Conservation (phyloP, 805 yeast species). For the Myxozyma monticola region DNA sequence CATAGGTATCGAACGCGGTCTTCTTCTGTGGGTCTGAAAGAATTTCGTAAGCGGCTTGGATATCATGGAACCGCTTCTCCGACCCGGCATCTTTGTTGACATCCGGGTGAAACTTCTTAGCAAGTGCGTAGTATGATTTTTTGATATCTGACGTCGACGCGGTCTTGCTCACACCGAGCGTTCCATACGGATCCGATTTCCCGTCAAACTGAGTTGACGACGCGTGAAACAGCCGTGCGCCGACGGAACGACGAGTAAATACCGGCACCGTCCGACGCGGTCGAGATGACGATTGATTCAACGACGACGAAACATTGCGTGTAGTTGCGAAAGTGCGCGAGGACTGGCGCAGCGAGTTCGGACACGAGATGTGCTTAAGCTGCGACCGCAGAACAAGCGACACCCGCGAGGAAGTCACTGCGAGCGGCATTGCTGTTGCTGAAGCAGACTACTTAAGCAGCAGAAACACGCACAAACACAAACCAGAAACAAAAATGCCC, state of each 20-base stretch:
- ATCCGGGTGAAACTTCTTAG: slow-evolving; percentile 95
- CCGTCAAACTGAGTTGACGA: slow-evolving; percentile 38
- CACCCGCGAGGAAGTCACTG: slow-evolving; percentile 10
- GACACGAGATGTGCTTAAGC: slow-evolving; percentile 6
- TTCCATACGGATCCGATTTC: slow-evolving; percentile 75
- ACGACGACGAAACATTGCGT: too few relatives aligned
- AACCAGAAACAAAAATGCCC: too few relatives aligned
- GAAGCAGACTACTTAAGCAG: too few relatives aligned
- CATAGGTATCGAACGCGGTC: slow-evolving; percentile 87
- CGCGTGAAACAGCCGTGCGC: slow-evolving; percentile 47
- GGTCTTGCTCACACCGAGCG: slow-evolving; percentile 69
- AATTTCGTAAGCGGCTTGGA: slow-evolving; percentile 93
- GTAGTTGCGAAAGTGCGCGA: too few relatives aligned
- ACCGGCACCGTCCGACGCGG: too few relatives aligned
- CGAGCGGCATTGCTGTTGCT: slow-evolving; percentile 16
- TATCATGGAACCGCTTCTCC: slow-evolving; percentile 83
- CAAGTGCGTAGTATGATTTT: slow-evolving; percentile 89
- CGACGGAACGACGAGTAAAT: too few relatives aligned
- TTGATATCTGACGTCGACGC: slow-evolving; percentile 86
- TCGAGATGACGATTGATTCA: too few relatives aligned
- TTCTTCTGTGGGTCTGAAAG: slow-evolving; percentile 55
- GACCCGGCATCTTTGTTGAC: slow-evolving; percentile 89
- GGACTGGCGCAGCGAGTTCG: too few relatives aligned
- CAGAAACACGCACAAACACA: too few relatives aligned
- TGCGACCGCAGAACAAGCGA: slow-evolving; percentile 6